These are phyloP conservation scores for Linderniella brevidens DNA, from an alignment of 257 asterid species.

Conservation along the genomic window DNA sequence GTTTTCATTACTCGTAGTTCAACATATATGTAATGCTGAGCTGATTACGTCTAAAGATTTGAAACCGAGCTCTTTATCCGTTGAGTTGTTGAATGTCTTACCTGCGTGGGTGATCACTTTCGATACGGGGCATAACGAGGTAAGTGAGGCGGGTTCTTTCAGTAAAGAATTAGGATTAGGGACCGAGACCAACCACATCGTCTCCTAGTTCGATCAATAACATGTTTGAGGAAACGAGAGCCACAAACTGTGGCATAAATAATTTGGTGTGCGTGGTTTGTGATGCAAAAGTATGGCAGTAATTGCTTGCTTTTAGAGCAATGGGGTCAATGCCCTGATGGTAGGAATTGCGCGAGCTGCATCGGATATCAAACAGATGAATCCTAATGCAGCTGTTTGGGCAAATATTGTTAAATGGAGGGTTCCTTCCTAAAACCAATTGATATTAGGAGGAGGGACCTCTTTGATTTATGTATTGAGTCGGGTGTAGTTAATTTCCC, in stretches of 20 bases:
- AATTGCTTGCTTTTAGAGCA: constrained; percentile 94
- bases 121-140: constrained; percentile 37
- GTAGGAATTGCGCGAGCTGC: constrained; percentile 89
- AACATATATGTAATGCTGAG: constrained; percentile 54
- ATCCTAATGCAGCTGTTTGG: constrained; percentile 56
- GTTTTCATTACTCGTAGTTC: constrained; percentile 67
- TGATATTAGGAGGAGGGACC: no score
- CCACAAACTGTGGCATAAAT: constrained; percentile 22
- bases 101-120: constrained; percentile 91
- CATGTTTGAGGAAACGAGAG: constrained; percentile 29
- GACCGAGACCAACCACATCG: constrained; percentile 55
- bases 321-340: constrained; percentile 99
- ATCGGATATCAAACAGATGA: constrained; percentile 77
- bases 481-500: no score
- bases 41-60: constrained; percentile 42
- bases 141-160: constrained; percentile 47
- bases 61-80: constrained; percentile 36
- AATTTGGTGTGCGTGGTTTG: constrained; percentile 74
- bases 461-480: no score
- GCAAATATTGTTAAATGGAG: constrained; percentile 93
- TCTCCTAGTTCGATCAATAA: constrained; percentile 63
- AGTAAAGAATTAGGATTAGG: constrained; percentile 66
- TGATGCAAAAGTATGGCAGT: constrained; percentile 81
- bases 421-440: no score
- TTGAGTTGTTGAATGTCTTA: constrained; percentile 50